Base-by-base conservation (phyloP, 202 grass and related monocot genomes). In the Schoenoplectus triqueter region DNA sequence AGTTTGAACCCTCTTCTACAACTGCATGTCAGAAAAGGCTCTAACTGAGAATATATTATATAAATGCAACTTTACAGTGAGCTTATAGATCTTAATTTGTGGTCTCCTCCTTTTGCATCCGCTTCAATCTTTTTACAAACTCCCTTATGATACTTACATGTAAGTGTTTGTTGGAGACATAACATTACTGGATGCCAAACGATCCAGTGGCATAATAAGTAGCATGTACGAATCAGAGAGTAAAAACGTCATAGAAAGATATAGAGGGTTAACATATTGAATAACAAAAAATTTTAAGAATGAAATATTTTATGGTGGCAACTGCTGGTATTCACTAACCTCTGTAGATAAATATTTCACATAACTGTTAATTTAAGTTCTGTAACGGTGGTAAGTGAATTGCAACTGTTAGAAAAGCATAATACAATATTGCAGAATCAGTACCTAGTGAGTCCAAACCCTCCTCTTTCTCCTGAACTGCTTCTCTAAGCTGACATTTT, bases 401-500 rank as follows among this genome's bases (percentile, higher is more conserved):
- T 63, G 50, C 51, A 15, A 7, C 10, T 63, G 73, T 72, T 72
- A 56, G 59, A 78, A 86, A 65, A 48, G 10, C 4, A 2, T 63
- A 68, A 42, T 68, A 14, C 14, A 68, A 68, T 14, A 68, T 4
- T 4, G 65, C 81, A 85, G 3, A 76, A 31, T 49, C 82, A 60
- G 44, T 92, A 92, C 96, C 95, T 87, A 91, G 69, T 74, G 96
- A 95, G 85, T 92, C 93, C 74, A 98, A 65, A 78, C 93, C 88
- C 15, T 90, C 64, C 48, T 94, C 88, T 87, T 95, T 98, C 88
- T 92, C 92, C 81, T 89, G 88, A 87, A 98, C 90, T 75, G 87
- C 79, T 85, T 95, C 95, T 82, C 85, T 86, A 86, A 98, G 91
- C 82, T 98, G 95, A 45, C 95, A 98, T 88, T 98, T 95, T 7